A percentile compares a stretch with the other conserved stretches of the same genome.
These are phyloP conservation scores for Psidium guajava DNA, from an alignment of 345 rosid species.

Conservation along the genomic window DNA sequence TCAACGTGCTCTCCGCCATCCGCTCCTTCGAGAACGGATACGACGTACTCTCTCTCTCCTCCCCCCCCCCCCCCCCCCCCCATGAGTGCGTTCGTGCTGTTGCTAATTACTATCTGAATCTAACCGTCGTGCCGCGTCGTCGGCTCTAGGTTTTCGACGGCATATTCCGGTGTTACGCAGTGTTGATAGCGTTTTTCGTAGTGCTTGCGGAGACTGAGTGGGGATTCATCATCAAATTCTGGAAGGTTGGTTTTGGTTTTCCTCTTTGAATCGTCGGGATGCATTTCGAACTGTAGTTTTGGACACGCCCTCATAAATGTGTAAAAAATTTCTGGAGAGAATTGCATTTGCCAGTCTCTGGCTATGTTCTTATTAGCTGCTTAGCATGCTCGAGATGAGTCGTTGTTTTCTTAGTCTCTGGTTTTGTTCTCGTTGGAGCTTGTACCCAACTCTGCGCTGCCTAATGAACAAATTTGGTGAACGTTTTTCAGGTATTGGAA, in stretches of 20 bases:
- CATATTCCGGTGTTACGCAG: constrained; percentile 85
- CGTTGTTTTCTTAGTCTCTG: background rate
- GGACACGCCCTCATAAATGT: background rate
- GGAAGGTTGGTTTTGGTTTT: constrained; percentile 29
- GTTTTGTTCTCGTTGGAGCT: background rate
- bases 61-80: background rate
- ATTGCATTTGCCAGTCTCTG: background rate
- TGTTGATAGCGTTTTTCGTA: constrained; percentile 53
- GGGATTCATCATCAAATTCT: constrained; percentile 58
- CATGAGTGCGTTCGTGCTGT: background rate
- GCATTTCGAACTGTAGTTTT: background rate
- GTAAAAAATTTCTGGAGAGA: background rate
- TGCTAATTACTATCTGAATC: background rate
- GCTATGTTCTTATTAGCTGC: background rate
- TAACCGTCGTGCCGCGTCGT: background rate
- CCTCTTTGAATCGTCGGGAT: background rate
- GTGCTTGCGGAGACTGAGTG: constrained; percentile 89
- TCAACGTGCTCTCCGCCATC: constrained; percentile 79
- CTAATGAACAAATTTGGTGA: background rate
- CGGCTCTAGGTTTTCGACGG: constrained; percentile 65
- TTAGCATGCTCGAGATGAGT: background rate
- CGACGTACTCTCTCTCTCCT: constrained; percentile 34
- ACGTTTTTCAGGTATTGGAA: constrained; percentile 58
- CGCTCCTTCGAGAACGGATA: constrained; percentile 61
- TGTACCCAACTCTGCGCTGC: background rate